These are phyloP conservation scores for Didymella pomorum DNA, from an alignment of 2,329 filamentous ascomycete genomes.

Conservation along the genomic window DNA sequence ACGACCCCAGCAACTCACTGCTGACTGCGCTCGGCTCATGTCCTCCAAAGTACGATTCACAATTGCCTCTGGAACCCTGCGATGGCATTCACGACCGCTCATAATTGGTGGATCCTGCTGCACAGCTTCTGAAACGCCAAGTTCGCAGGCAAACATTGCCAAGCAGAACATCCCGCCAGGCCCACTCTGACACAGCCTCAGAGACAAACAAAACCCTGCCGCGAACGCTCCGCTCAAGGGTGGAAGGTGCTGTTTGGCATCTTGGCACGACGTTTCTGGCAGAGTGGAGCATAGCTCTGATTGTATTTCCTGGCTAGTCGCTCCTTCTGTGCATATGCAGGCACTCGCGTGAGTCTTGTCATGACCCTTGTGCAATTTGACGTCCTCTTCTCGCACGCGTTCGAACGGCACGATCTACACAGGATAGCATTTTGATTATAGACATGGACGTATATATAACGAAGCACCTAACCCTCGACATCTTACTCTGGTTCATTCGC, in stretches of 20 bases:
- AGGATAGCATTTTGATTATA: background rate
- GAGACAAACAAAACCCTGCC: background rate
- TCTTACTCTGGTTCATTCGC: background rate
- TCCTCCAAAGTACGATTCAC: background rate
- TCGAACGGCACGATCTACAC: background rate
- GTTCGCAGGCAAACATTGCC: constrained; percentile 10
- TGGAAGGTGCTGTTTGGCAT: background rate
- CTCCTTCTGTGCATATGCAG: constrained; percentile 6
- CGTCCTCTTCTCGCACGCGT: background rate
- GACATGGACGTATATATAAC: constrained; percentile 1
- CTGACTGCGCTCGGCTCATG: background rate
- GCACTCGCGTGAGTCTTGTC: constrained; percentile 2
- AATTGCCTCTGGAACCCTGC: background rate
- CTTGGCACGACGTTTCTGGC: constrained; percentile 13
- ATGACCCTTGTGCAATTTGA: constrained; percentile 10
- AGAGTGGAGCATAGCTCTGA: constrained; percentile 2
- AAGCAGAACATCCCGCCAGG: constrained; percentile 41
- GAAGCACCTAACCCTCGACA: background rate
- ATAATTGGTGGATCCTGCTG: background rate
- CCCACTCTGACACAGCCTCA: constrained; percentile 36
- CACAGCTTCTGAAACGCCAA: constrained; percentile 15
- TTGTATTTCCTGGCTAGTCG: background rate
- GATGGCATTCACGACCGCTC: background rate
- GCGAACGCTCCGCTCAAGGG: constrained; percentile 12
- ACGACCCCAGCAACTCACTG: background rate